Conservation (phyloP, 129 eudicot species). For the Rutidosis leptorrhynchoides region DNA sequence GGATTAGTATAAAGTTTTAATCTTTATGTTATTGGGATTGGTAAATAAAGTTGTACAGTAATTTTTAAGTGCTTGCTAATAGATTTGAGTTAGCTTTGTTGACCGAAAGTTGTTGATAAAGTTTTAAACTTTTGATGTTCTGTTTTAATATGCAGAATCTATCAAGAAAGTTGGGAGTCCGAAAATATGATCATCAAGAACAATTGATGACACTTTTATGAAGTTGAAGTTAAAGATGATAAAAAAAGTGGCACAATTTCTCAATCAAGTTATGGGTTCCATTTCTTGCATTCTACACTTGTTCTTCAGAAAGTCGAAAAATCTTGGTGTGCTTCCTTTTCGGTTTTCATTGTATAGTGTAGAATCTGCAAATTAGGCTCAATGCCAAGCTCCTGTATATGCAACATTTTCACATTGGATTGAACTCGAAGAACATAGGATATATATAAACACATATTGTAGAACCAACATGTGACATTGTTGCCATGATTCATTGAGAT, state of each 20-base stretch:
- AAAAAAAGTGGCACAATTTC: slow-evolving; percentile 33
- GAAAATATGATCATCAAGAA: slow-evolving; percentile 27
- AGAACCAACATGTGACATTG: slow-evolving; percentile 18
- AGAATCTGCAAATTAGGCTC: slow-evolving; percentile 38
- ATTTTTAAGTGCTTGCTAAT: background rate
- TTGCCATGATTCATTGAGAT: slow-evolving; percentile 24
- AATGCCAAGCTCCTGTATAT: slow-evolving; percentile 29
- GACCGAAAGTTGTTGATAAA: background rate
- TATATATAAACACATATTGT: slow-evolving; percentile 15
- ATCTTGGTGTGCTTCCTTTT: slow-evolving; percentile 46
- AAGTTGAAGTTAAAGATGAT: slow-evolving; percentile 25
- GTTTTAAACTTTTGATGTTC: slow-evolving; percentile 15
- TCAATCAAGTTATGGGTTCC: slow-evolving; percentile 49
- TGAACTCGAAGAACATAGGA: slow-evolving; percentile 29
- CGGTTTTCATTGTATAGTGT: slow-evolving; percentile 48
- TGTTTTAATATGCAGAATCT: slow-evolving; percentile 40
- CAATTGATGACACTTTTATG: slow-evolving; percentile 31
- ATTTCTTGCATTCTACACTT: slow-evolving; percentile 48
- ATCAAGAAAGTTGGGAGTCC: slow-evolving; percentile 37
- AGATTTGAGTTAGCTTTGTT: slow-evolving; percentile 22
- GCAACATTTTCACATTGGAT: slow-evolving; percentile 30
- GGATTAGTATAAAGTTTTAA: background rate
- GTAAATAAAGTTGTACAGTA: background rate
- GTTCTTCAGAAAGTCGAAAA: slow-evolving; percentile 30
- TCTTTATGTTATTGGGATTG: background rate